These are phyloP conservation scores for Leptographium galeiforme DNA, from an alignment of 2,329 filamentous ascomycete genomes.

Conservation along the genomic window DNA sequence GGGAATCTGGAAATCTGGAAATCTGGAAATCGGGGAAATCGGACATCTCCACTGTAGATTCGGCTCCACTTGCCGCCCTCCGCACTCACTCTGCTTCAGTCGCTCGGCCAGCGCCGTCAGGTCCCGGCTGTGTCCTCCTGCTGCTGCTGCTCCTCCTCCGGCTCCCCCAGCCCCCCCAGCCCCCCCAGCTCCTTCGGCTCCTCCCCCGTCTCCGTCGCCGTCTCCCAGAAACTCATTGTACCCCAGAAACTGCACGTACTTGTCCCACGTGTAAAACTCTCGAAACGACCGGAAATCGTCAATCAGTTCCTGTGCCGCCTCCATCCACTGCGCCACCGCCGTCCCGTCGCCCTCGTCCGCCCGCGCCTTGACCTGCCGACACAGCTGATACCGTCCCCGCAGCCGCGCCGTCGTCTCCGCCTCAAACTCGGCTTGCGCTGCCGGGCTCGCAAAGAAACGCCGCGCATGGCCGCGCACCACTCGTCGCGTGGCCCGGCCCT, in stretches of 20 bases:
- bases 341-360: conserved; percentile 23
- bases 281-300: conserved; percentile 51
- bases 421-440: conserved; percentile 16
- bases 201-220: conserved; percentile 14
- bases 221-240: conserved; percentile 22
- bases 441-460: conserved; percentile 13
- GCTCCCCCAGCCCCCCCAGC: too few species aligned
- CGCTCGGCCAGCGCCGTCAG: conserved; percentile 43
- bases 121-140: conserved; percentile 21
- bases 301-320: conserved; percentile 43
- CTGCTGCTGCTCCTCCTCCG: background rate
- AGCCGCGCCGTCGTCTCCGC: conserved; percentile 15
- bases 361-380: conserved; percentile 24
- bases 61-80: background rate
- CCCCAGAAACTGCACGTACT: conserved; percentile 45
- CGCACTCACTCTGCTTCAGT: conserved; percentile 35
- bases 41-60: too few species aligned
- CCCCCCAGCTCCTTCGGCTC: too few species aligned
- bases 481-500: conserved; percentile 6
- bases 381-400: conserved; percentile 26
- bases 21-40: conserved; percentile 10
- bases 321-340: conserved; percentile 41
- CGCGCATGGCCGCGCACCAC: conserved; percentile 5
- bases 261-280: conserved; percentile 54
- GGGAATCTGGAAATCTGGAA: too few species aligned